Percentiles rank a stretch among this genome's conserved stretches.
These are phyloP conservation scores for Sutorius australiensis DNA, from an alignment of 768 basidiomycete genomes.

Conservation along the genomic window DNA sequence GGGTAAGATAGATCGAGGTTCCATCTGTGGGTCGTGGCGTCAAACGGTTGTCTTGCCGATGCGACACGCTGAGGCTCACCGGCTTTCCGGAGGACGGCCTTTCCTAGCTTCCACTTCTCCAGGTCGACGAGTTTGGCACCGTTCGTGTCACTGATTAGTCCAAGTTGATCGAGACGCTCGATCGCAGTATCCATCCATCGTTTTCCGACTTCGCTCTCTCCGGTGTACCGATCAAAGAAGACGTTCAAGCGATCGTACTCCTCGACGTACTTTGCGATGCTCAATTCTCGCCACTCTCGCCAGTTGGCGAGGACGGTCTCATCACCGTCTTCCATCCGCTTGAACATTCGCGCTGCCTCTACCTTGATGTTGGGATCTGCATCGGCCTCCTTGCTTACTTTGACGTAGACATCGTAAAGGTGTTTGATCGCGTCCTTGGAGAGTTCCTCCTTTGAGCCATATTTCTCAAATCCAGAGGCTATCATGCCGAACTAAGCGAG, in stretches of 20 bases:
- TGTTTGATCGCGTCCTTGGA: constrained; percentile 91
- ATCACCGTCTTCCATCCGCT: constrained; percentile 92
- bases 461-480: constrained; percentile 87
- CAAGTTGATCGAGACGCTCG: constrained; percentile 60
- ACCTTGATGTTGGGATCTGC: constrained; percentile 65
- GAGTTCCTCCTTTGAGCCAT: constrained; percentile 81
- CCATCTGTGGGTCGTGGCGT: constrained; percentile 54
- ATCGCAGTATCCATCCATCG: constrained; percentile 73
- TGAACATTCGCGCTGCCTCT: constrained; percentile 84
- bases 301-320: constrained; percentile 80
- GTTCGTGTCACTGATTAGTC: constrained; percentile 70
- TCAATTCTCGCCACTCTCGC: constrained; percentile 89
- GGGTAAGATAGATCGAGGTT: constrained; percentile 89
- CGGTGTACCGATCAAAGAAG: constrained; percentile 86
- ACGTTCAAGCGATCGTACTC: constrained; percentile 90
- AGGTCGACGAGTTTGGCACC: constrained; percentile 86
- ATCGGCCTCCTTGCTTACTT: constrained; percentile 85
- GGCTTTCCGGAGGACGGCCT: constrained; percentile 83
- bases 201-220: constrained; percentile 79
- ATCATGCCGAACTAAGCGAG: constrained; percentile 72
- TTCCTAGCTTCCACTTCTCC: constrained; percentile 87
- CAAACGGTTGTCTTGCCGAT: not conserved
- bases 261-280: constrained; percentile 82
- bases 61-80: constrained; percentile 38
- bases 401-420: constrained; percentile 90